Base-by-base conservation (phyloP, 2,329 filamentous ascomycete genomes). In the Pyrenophora teres region DNA sequence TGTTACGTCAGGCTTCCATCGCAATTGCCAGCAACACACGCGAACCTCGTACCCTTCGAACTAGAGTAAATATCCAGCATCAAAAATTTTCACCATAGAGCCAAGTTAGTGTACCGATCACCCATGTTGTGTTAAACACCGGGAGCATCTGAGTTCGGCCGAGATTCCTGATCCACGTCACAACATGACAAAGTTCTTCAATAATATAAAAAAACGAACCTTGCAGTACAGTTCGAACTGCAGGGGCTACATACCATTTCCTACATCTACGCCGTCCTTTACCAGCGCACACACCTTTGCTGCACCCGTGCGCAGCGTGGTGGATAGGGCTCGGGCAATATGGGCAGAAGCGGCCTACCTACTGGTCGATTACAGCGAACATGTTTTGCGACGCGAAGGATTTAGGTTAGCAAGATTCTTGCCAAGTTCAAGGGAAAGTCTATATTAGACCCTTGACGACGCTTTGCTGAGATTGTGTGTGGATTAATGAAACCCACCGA, bases 401-500 rank as follows among this genome's bases (percentile, higher is more conserved):
- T 19, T 59, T 3, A 15, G 44, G 5, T 46, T 61, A 18, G 50
- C 59, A 18, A 27, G 40, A 1, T 57, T 61, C n/a, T 36, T 61
- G 32, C 46, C 49, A 21, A 52, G 56, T 19, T 56, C 60, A 38
- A 46, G 57, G 4, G 45, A 52, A 12, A 62, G 59, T 23, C 40
- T 62, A 9, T 62, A 60, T 41, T 56, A 50, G 52, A 54, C 58
- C 0, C 32, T 61, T 12, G 59, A 61, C 42, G 51, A 61, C 45
- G 49, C 54, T n/a, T 19, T 61, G 21, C 46, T 61, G 18, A 46
- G 41, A 3, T 54, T 62, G 13, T 57, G 49, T 23, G 8, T 58
- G 12, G 54, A 53, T 13, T 42, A 52, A 37, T 62, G 59, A 54
- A 54, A 62, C 32, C 30, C 45, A 31, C 38, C 44, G 18, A 12